Percentiles rank a stretch among this genome's conserved stretches.
Conservation (phyloP, 345 rosid species). For the Lepidium didymum region DNA sequence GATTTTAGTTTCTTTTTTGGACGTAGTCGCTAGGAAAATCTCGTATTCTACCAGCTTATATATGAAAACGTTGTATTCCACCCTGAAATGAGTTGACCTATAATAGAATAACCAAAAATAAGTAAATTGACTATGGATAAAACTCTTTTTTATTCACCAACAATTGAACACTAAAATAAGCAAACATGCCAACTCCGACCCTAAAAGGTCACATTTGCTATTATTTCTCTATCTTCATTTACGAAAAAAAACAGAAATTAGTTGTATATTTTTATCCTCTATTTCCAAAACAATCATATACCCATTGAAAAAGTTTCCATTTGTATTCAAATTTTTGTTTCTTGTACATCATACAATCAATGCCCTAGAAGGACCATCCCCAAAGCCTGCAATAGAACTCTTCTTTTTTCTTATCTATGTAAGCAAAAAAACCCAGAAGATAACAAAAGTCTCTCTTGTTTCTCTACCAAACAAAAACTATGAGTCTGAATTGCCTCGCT, state of each 20-base stretch:
- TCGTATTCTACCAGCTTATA: no score
- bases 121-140: neutral
- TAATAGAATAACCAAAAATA: neutral
- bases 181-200: neutral
- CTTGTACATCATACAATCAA: slow-evolving; percentile 7
- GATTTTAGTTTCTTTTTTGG: no score
- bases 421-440: neutral
- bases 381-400: neutral
- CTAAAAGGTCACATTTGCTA: neutral
- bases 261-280: neutral
- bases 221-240: neutral
- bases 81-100: neutral
- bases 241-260: neutral
- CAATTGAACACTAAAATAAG: slow-evolving; percentile 7
- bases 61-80: no score
- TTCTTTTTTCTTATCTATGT: neutral
- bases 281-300: neutral
- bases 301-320: neutral
- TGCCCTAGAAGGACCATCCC: slow-evolving; percentile 5
- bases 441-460: neutral
- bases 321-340: neutral
- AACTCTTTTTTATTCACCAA: neutral
- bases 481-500: slow-evolving; percentile 66
- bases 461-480: slow-evolving; percentile 4
- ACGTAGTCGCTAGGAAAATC: no score